A percentile compares a stretch with the other conserved stretches of the same genome.
phyloP scores from a whole-genome alignment of 2,329 filamentous ascomycete species.

The Microdochium nivale region DNA sequence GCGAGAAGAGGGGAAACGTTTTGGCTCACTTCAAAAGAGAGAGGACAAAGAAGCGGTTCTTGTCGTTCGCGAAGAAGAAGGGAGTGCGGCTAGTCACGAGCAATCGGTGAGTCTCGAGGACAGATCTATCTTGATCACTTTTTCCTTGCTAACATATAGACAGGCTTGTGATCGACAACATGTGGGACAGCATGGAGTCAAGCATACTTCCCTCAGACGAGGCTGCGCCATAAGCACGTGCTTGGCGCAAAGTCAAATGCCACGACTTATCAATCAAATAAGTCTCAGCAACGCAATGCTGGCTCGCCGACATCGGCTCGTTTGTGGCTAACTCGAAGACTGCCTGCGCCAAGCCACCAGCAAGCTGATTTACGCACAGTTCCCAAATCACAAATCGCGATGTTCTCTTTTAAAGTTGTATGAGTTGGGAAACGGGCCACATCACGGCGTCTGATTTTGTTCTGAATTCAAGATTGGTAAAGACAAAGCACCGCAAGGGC shows the following conservation, averaged over 20 bases:
- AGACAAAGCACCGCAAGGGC: neutral
- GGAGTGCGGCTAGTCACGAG: constrained; percentile 30
- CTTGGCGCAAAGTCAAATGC: neutral
- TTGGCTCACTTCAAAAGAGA: constrained; percentile 43
- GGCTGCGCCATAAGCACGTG: neutral
- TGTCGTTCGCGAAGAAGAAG: constrained; percentile 36
- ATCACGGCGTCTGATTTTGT: neutral
- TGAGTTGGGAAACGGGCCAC: too few relatives aligned
- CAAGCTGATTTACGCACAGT: too few relatives aligned
- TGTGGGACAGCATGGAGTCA: neutral
- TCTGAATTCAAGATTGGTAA: neutral
- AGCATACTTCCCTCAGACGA: neutral
- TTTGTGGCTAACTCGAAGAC: too few relatives aligned
- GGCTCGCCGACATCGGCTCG: too few relatives aligned
- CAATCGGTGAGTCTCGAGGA: constrained; percentile 27
- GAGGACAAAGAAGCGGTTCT: constrained; percentile 42
- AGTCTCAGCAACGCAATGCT: too few relatives aligned
- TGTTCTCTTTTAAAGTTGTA: too few relatives aligned
- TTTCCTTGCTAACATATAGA: neutral
- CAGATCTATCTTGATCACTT: neutral
- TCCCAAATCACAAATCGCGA: too few relatives aligned
- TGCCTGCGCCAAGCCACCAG: too few relatives aligned
- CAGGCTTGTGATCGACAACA: neutral
- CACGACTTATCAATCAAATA: too few relatives aligned
- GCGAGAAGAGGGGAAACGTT: constrained; percentile 32